phyloP scores from a whole-genome alignment of 2,329 filamentous ascomycete species.

The Pestalotiopsis sp. region DNA sequence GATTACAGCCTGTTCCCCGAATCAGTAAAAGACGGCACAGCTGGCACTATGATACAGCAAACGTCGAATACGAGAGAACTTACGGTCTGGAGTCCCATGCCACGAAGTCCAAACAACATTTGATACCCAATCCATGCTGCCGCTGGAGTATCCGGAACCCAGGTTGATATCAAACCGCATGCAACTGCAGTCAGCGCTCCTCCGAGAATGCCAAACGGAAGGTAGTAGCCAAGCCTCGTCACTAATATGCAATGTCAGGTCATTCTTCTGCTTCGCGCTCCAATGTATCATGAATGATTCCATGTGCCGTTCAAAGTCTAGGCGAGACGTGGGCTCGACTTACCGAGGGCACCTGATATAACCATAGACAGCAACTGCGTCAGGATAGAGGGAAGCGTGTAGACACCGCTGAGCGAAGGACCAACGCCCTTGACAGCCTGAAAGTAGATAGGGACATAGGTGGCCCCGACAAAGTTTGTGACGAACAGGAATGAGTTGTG shows the following conservation, averaged over 20 bases:
- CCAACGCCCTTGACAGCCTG: conserved; percentile 19
- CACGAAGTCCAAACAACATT: conserved; percentile 29
- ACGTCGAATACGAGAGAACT: background rate
- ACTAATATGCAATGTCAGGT: conserved; percentile 19
- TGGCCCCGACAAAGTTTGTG: conserved; percentile 21
- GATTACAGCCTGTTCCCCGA: conserved; percentile 21
- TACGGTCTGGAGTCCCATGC: conserved; percentile 27
- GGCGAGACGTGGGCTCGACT: background rate
- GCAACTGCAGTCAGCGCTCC: conserved; percentile 25
- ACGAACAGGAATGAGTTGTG: conserved; percentile 34
- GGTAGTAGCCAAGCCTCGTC: conserved; percentile 29
- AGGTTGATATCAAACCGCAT: conserved; percentile 31
- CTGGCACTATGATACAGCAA: background rate
- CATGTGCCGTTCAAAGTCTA: background rate
- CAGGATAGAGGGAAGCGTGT: conserved; percentile 32
- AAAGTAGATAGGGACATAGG: conserved; percentile 15
- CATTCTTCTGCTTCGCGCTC: background rate
- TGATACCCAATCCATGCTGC: conserved; percentile 33
- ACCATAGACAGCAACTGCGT: conserved; percentile 61
- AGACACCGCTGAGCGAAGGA: conserved; percentile 33
- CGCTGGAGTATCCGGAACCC: conserved; percentile 23
- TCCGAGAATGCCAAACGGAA: conserved; percentile 29
- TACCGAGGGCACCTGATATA: conserved; percentile 36
- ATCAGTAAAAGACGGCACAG: background rate
- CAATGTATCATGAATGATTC: background rate